Evolutionary conservation across 768 basidiomycete species (phyloP).

Genomic region (Pilatotrama ljubarskyi): DNA sequence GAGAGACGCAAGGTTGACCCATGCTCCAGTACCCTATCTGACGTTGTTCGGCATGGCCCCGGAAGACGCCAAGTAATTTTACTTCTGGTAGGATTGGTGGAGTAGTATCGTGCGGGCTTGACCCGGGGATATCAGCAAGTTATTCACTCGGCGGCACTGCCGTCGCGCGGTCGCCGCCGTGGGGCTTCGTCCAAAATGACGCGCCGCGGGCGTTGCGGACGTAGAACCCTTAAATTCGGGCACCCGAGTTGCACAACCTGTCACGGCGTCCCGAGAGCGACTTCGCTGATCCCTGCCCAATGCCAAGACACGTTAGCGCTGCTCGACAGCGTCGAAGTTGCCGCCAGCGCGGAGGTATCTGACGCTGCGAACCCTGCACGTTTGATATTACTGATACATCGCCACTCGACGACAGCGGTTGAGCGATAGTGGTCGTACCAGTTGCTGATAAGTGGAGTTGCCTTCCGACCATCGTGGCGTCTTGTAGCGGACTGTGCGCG

Average conservation of each 20-base stretch:
- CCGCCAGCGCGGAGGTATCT: not conserved
- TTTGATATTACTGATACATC: conserved; percentile 2
- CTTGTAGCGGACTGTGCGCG: not conserved
- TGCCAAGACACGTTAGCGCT: not conserved
- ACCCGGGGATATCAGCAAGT: not conserved
- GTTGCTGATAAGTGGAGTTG: not conserved
- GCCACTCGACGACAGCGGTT: not conserved
- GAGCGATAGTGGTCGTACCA: not conserved
- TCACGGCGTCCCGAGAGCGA: not conserved
- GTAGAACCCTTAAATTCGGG: not conserved
- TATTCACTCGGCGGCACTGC: not conserved
- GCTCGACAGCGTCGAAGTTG: not conserved
- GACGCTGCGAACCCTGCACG: not conserved
- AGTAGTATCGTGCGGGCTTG: not conserved
- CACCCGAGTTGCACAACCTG: not conserved
- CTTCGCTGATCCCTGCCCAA: not conserved
- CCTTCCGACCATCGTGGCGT: not conserved
- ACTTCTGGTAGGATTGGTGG: not conserved
- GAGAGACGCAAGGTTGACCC: not conserved
- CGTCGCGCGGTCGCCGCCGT: not conserved
- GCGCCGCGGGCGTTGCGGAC: conserved; percentile 2
- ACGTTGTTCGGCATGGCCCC: not conserved
- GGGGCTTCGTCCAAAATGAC: not conserved
- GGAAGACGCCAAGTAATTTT: not conserved
- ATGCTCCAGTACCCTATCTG: not conserved